Evolutionary conservation across 768 basidiomycete genomes (phyloP).

Genomic region (Pleurotus tuber-regium): DNA sequence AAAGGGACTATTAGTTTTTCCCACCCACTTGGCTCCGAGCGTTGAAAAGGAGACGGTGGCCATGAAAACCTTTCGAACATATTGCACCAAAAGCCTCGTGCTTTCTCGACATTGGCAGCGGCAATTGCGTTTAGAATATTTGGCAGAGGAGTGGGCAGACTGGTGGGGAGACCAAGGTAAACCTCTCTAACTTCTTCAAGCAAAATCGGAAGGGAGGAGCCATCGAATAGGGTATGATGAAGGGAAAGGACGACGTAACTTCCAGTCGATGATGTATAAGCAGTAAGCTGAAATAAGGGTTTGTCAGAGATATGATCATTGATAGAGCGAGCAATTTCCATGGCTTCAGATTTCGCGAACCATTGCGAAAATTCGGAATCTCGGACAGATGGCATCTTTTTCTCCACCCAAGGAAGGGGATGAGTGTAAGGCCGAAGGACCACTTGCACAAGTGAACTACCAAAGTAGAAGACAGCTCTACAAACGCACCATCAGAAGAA

Average conservation of each 20-base stretch:
- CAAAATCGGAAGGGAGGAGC: constrained; percentile 27
- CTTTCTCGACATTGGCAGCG: constrained; percentile 18
- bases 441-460: constrained; percentile 25
- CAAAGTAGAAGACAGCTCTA: constrained; percentile 32
- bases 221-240: constrained; percentile 34
- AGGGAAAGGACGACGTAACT: constrained; percentile 27
- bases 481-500: constrained; percentile 1
- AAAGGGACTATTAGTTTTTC: constrained; percentile 17
- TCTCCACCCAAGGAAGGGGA: constrained; percentile 19
- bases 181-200: constrained; percentile 25
- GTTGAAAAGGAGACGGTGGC: constrained; percentile 15
- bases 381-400: neutral
- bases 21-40: constrained; percentile 3
- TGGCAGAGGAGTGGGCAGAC: constrained; percentile 10
- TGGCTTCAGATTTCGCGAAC: constrained; percentile 20
- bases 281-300: constrained; percentile 23
- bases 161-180: constrained; percentile 15
- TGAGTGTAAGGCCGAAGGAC: constrained; percentile 18
- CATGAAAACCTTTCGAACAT: constrained; percentile 25
- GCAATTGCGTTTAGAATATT: constrained; percentile 26
- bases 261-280: constrained; percentile 13
- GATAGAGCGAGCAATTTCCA: constrained; percentile 21
- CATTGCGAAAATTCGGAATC: constrained; percentile 15
- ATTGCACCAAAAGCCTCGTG: constrained; percentile 25
- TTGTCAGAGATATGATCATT: constrained; percentile 24